Base-by-base conservation (phyloP, 2,329 filamentous ascomycete genomes). In the Byssoonygena ceratinophila region DNA sequence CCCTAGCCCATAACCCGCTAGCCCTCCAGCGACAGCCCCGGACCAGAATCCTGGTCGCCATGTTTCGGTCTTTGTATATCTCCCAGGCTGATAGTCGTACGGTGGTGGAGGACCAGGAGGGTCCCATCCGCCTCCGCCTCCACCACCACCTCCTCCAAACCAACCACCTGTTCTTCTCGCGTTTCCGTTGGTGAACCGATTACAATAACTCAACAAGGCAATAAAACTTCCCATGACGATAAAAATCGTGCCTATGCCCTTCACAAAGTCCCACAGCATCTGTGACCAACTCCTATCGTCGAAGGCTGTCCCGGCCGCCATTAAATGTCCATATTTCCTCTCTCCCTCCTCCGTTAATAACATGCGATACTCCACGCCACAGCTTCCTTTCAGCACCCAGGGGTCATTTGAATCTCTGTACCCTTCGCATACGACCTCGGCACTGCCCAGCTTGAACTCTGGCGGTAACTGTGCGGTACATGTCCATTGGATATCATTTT, bases 371-470 rank as follows among this genome's bases (percentile, higher is more conserved):
- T 95, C 87, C 22, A 95, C 90, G 12, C 85, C 92, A 69, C 91
- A 97, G 67, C 86, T 92, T 20, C 92, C 92, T 63, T 86, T 89
- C 51, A 97, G 72, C n/a, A 97, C 79, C 67, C 88, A 94, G 0
- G 81, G 81, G 66, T 97, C 92, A 44, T 91, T 80, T 0, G 83
- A 70, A 12, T 73, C 76, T 54, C 79, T 74, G 70, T 95, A 97
- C 9, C 92, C 91, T 65, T 98, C 91, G 68, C 92, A 98, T 9
- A 89, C 75, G 52, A 97, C 91, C 57, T 97, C 90, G 9, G 91
- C 96, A 56, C 79, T 78, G 53, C 87, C 90, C 25, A 97, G 80
- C 68, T 83, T 84, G 68, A 83, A 81, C 58, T 83, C 80, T 9
- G 73, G 66, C 0, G 81, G 80, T 1, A 83, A 66, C 2, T 74